Evolutionary conservation across 768 basidiomycete species (phyloP).

Genomic region (Cyclocybe cylindracea): DNA sequence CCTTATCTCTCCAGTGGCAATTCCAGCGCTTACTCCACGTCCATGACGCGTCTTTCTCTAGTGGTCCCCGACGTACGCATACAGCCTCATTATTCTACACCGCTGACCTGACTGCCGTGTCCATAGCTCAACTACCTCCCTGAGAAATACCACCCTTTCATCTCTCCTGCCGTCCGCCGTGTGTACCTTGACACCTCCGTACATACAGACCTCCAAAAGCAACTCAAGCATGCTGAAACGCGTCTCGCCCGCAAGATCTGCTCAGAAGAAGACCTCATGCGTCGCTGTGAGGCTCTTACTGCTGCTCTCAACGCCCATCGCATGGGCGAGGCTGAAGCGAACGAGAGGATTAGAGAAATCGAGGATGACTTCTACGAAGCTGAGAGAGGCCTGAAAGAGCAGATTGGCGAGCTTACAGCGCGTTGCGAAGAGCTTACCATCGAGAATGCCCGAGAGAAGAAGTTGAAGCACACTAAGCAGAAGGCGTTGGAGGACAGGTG

Average conservation of each 20-base stretch:
- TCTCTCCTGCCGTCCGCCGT: slow-evolving; percentile 46
- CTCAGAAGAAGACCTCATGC: slow-evolving; percentile 44
- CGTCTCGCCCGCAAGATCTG: slow-evolving; percentile 37
- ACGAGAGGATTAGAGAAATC: slow-evolving; percentile 15
- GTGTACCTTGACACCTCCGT: slow-evolving; percentile 45
- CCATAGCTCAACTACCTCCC: slow-evolving; percentile 46
- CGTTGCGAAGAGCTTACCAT: no score
- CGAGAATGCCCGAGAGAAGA: no score
- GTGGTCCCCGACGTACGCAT: slow-evolving; percentile 29
- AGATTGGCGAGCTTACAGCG: not conserved
- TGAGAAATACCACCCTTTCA: slow-evolving; percentile 48
- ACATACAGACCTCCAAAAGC: slow-evolving; percentile 24
- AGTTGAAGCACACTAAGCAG: no score
- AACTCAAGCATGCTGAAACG: slow-evolving; percentile 36
- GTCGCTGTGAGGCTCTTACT: slow-evolving; percentile 43
- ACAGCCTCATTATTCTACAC: not conserved
- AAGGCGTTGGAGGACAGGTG: no score
- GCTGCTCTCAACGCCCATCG: slow-evolving; percentile 31
- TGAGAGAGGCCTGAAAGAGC: not conserved
- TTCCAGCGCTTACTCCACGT: not conserved
- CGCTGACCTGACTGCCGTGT: not conserved
- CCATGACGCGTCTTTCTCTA: slow-evolving; percentile 7
- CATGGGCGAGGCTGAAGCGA: slow-evolving; percentile 29
- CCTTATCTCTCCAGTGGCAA: slow-evolving; percentile 2
- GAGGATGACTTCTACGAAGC: slow-evolving; percentile 10